Percentiles rank a stretch among this genome's conserved stretches.
phyloP scores from a whole-genome alignment of 1,284 basidiomycete species.

The Rugosomyces carneus region DNA sequence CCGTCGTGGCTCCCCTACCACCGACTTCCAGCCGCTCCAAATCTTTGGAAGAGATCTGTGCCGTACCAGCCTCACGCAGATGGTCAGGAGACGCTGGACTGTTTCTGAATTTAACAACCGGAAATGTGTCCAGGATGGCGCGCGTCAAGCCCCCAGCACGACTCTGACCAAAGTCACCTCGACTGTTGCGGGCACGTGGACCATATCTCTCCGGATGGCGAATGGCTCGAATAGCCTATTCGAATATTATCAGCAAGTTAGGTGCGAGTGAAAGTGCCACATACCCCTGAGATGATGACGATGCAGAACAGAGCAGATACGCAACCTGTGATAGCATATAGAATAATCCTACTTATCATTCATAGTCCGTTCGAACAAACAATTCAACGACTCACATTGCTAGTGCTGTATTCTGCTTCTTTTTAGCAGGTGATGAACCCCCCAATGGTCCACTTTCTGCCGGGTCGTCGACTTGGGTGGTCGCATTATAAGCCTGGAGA shows the following conservation, averaged over 20 bases:
- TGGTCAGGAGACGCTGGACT: conserved; percentile 8
- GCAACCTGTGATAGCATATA: conserved; percentile 83
- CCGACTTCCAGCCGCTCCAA: conserved; percentile 19
- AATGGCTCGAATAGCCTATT: conserved; percentile 71
- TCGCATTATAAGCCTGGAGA: conserved; percentile 62
- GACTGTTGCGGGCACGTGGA: conserved; percentile 46
- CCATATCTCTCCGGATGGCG: conserved; percentile 91
- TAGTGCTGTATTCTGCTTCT: conserved; percentile 50
- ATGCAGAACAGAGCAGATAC: conserved; percentile 77
- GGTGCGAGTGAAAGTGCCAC: conserved; percentile 23
- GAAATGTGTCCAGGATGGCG: conserved; percentile 92
- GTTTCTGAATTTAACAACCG: conserved; percentile 78
- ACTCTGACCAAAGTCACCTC: conserved; percentile 50
- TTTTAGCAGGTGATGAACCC: conserved; percentile 12
- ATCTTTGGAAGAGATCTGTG: conserved; percentile 18
- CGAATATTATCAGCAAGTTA: conserved; percentile 14
- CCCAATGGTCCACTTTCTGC: conserved; percentile 7
- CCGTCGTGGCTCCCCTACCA: conserved; percentile 8
- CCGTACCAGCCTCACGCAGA: conserved; percentile 11
- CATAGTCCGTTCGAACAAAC: conserved; percentile 18
- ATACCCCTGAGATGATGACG: conserved; percentile 76
- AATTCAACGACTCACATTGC: conserved; percentile 46
- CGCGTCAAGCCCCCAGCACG: conserved; percentile 77
- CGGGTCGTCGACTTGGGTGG: conserved; percentile 25
- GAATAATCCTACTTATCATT: conserved; percentile 56